Evolutionary conservation across 2,329 filamentous ascomycete genomes (phyloP).

Genomic region (Fusarium oxysporum): DNA sequence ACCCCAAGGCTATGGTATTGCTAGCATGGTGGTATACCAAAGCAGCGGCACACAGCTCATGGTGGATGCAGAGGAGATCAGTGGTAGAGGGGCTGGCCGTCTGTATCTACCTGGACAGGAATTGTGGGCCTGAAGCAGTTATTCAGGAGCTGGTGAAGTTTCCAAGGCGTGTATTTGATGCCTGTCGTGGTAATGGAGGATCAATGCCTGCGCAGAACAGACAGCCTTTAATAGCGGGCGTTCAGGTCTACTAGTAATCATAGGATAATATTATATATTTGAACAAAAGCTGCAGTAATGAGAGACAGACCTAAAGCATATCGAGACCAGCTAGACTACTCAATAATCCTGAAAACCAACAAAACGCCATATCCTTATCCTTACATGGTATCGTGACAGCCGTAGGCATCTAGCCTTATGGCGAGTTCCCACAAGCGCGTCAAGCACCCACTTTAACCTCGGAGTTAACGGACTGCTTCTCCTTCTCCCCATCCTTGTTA

Average conservation of each 20-base stretch:
- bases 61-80: constrained; percentile 62
- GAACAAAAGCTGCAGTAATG: constrained; percentile 14
- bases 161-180: constrained; percentile 33
- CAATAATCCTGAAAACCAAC: constrained; percentile 1
- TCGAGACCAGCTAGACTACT: not conserved
- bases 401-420: not conserved
- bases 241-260: not conserved
- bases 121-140: constrained; percentile 20
- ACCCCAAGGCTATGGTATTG: constrained; percentile 64
- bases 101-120: constrained; percentile 52
- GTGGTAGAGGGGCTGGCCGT: constrained; percentile 63
- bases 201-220: not conserved
- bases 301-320: constrained; percentile 18
- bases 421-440: not conserved
- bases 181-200: not conserved
- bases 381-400: constrained; percentile 29
- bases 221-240: not conserved
- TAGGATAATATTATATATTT: not conserved
- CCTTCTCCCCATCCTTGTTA: constrained; percentile 28
- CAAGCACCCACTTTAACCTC: constrained; percentile 44
- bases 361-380: constrained; percentile 25
- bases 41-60: constrained; percentile 53
- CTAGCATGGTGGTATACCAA: constrained; percentile 69
- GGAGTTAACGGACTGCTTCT: constrained; percentile 33
- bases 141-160: constrained; percentile 31